phyloP scores from a whole-genome alignment of 306 rosid genomes.

The Heteromeles arbutifolia region DNA sequence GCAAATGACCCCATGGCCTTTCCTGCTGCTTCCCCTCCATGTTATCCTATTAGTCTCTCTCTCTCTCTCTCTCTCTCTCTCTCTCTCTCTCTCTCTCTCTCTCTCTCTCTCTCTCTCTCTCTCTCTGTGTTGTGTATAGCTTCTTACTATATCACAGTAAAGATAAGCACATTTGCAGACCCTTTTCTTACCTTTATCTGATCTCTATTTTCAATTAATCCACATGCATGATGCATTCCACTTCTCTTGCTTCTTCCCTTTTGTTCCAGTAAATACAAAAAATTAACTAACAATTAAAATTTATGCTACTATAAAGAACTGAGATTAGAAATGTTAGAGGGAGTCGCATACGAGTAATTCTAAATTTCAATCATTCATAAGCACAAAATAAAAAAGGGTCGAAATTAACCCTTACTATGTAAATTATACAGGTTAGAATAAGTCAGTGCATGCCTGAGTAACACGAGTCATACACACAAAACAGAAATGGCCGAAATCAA shows the following conservation, averaged over 20 bases:
- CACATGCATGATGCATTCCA: slow-evolving; percentile 33
- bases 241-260: background rate
- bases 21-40: slow-evolving; percentile 38
- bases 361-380: background rate
- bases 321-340: background rate
- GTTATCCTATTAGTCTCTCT: slow-evolving; percentile 25
- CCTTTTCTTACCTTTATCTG: background rate
- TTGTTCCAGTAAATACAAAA: background rate
- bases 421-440: too few relatives aligned
- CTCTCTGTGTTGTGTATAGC: background rate
- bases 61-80: background rate
- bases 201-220: slow-evolving; percentile 7
- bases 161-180: background rate
- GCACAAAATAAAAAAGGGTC: too few relatives aligned
- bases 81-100: slow-evolving; percentile 7
- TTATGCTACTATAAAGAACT: background rate
- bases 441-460: too few relatives aligned
- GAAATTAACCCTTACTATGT: too few relatives aligned
- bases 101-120: too few relatives aligned
- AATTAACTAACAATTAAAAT: background rate
- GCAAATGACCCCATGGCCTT: slow-evolving; percentile 18
- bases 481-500: too few relatives aligned
- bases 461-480: too few relatives aligned
- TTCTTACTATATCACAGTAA: background rate
- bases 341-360: background rate